Base-by-base conservation (phyloP, 768 basidiomycete species). In the Rhodosporidiobolus sp. region DNA sequence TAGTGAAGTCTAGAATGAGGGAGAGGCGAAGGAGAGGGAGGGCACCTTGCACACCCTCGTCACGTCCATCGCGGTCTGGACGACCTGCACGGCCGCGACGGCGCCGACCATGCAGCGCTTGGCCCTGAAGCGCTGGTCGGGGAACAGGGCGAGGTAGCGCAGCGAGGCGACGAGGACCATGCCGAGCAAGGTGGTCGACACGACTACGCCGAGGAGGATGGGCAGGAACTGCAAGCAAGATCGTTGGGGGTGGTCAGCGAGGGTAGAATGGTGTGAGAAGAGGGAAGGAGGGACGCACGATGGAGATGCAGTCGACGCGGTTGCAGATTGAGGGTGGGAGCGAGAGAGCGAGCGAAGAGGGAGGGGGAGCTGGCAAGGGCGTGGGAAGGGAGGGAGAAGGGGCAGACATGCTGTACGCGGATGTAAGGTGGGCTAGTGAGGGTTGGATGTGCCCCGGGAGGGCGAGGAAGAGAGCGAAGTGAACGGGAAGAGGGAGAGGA, bases 171-270 rank as follows among this genome's bases (percentile, higher is more conserved):
- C 32, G 45, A 65, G 22, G 54, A 46, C 22, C 43, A 55, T 32
- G 5, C 64, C 64, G 30, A 65, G 54, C 26, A 10, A 19, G n/a
- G 55, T 12, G 30, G 11, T 16, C 14, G 64, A 65, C 14, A 56
- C 11, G 20, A 56, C 43, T 28, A 55, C 64, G 9, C 64, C 64
- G 43, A 65, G 64, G 45, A 65, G 64, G 45, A 65, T 46, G 30
- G 64, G 64, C 14, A 56, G 8, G 64, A 65, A 56, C 64, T 65
- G 58, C 34, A 19, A 35, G n/a, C 45, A 3, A 22, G 14, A n/a
- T 17, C n/a, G n/a, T n/a, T n/a, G 34, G 22, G 38, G 34, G 38
- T 24, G 35, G 43, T 59, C 12, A 59, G 58, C 43, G 43, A n/a
- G n/a, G n/a, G 16, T 1, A 28, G 26, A 28, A n/a, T n/a, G 58